These are phyloP conservation scores for Kodamaea nitidulidarum DNA, from an alignment of 805 yeast species.

Conservation along the genomic window DNA sequence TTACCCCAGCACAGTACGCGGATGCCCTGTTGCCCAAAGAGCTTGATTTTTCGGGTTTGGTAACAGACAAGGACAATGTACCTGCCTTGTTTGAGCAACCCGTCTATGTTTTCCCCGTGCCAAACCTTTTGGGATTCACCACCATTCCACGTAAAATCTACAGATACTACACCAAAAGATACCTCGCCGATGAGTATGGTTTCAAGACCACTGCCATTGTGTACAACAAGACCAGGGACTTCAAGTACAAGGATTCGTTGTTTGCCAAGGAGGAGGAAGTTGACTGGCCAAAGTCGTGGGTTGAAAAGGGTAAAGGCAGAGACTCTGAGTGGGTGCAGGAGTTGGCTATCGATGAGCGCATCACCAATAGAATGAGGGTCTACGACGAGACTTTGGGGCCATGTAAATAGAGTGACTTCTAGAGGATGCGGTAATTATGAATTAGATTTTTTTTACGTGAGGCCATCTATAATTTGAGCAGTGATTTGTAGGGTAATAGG, in stretches of 20 bases:
- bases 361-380: slow-evolving; percentile 50
- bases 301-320: slow-evolving; percentile 64
- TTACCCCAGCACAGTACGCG: slow-evolving; percentile 54
- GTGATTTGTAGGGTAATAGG: too few species aligned
- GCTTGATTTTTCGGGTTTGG: slow-evolving; percentile 35
- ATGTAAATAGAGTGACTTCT: slow-evolving; percentile 2
- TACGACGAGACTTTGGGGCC: slow-evolving; percentile 24
- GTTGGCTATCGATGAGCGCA: slow-evolving; percentile 63
- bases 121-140: slow-evolving; percentile 73
- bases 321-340: slow-evolving; percentile 87
- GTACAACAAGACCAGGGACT: slow-evolving; percentile 51
- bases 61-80: slow-evolving; percentile 33
- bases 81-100: slow-evolving; percentile 76
- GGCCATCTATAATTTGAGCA: too few species aligned
- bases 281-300: slow-evolving; percentile 89
- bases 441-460: too few species aligned
- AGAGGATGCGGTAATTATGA: too few species aligned
- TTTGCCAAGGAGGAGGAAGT: slow-evolving; percentile 60
- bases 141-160: slow-evolving; percentile 72
- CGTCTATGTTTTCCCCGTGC: slow-evolving; percentile 67
- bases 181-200: slow-evolving; percentile 65
- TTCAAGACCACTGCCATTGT: slow-evolving; percentile 50
- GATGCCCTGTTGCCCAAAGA: slow-evolving; percentile 58
- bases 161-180: slow-evolving; percentile 71
- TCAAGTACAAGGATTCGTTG: slow-evolving; percentile 39